phyloP scores from a whole-genome alignment of 768 basidiomycete species.

The Agrocybe praecox region DNA sequence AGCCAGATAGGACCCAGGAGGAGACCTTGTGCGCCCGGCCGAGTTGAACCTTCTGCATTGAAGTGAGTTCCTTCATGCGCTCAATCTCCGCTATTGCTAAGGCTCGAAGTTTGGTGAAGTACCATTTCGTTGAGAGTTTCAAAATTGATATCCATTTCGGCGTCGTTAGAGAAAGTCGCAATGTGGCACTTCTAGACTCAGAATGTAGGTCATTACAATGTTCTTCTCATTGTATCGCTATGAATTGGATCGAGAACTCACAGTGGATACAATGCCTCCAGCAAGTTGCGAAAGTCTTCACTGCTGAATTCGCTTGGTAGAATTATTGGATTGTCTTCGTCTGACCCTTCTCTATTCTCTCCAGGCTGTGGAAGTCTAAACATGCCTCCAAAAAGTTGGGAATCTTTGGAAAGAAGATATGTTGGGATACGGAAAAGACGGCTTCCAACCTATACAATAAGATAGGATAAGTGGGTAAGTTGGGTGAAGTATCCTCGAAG shows the following conservation, averaged over 20 bases:
- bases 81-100: slow-evolving; percentile 3
- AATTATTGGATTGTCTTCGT: background rate
- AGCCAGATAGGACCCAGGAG: slow-evolving; percentile 4
- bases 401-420: background rate
- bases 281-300: background rate
- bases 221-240: background rate
- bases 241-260: background rate
- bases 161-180: background rate
- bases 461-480: no score
- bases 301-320: background rate
- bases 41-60: slow-evolving; percentile 1
- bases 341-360: background rate
- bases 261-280: background rate
- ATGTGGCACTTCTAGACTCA: background rate
- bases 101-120: slow-evolving; percentile 2
- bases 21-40: slow-evolving; percentile 1
- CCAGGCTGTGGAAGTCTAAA: background rate
- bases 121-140: slow-evolving; percentile 7
- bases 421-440: background rate
- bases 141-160: slow-evolving; percentile 6
- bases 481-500: no score
- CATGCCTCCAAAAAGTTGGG: background rate
- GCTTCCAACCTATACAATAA: background rate
- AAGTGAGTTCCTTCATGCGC: background rate
- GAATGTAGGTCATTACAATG: background rate